Base-by-base conservation (phyloP, 345 rosid species). In the Firmiana major region DNA sequence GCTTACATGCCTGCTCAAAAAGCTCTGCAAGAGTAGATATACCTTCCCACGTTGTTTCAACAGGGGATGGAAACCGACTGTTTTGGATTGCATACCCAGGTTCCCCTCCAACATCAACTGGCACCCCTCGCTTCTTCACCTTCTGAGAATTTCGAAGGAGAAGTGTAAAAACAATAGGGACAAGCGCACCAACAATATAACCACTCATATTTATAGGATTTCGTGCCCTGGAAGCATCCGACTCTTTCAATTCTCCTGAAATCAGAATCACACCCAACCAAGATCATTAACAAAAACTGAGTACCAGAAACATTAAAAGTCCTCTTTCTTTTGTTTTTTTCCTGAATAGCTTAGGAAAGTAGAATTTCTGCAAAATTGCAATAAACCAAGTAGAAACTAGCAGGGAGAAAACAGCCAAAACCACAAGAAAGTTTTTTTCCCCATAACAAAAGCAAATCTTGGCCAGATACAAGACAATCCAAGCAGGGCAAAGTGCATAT, bases 11-110 rank as follows among this genome's bases (percentile, higher is more conserved):
- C 51, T 83, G 77, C 83, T 94, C 98, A 80, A 97, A 97, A 51
- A 92, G 97, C 80, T 97, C 90, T 0, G 99, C 93, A 75, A 97
- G 91, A 40, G 98, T 94, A 16, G 78, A 84, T 79, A 94, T 83
- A 34, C 93, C 92, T 31, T 89, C 89, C 99, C 98, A 94, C 1
- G 88, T 86, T 1, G 97, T 82, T 57, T 78, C 85, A 63, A 94
- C 85, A 0, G 87, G 97, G 19, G 84, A 82, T 2, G 80, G 12
- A 73, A 90, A 94, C 71, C 80, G 76, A 21, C 85, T 62, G 80
- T 94, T 97, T 75, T 97, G 77, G 16, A 94, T 82, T 5, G 94
- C 86, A 73, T 87, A 89, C 42, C 97, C 98, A 7, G 89, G 85
- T 73, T 97, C 97, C 16, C 99, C 97, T 67, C 93, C 97, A 79